A percentile compares a stretch with the other conserved stretches of the same genome.
Conservation (phyloP, 257 asterid genomes). For the Verbascum thapsus region DNA sequence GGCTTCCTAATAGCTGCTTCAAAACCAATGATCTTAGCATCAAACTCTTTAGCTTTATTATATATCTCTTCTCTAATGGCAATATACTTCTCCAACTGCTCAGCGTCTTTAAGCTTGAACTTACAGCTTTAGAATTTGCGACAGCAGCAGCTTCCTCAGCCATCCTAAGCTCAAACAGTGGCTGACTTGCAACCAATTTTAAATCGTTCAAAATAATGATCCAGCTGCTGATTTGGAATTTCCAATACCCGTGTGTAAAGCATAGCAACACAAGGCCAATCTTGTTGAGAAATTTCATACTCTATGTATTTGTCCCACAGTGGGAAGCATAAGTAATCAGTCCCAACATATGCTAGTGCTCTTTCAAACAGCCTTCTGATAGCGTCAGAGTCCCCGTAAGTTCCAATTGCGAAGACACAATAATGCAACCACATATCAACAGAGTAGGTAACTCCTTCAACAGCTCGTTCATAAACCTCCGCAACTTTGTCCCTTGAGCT, state of each 20-base stretch:
- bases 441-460: slow-evolving; percentile 97
- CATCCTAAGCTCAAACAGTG: no score
- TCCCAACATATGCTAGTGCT: slow-evolving; percentile 91
- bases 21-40: slow-evolving; percentile 87
- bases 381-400: slow-evolving; percentile 88
- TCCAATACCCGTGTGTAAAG: no score
- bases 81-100: slow-evolving; percentile 95
- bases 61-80: slow-evolving; percentile 85
- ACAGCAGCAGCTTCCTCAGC: slow-evolving; percentile 75
- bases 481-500: slow-evolving; percentile 87
- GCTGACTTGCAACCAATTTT: no score
- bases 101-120: slow-evolving; percentile 86
- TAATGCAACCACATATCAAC: slow-evolving; percentile 99
- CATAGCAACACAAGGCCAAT: no score
- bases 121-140: slow-evolving; percentile 56
- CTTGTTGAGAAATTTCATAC: no score
- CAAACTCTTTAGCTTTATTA: slow-evolving; percentile 89
- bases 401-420: slow-evolving; percentile 77
- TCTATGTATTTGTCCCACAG: slow-evolving; percentile 97
- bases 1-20: slow-evolving; percentile 98
- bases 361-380: slow-evolving; percentile 96
- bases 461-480: slow-evolving; percentile 92
- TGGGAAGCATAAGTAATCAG: slow-evolving; percentile 86
- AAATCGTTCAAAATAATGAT: no score
- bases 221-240: no score